These are phyloP conservation scores for Collariella sp. DNA, from an alignment of 495 filamentous ascomycete species.

Conservation along the genomic window DNA sequence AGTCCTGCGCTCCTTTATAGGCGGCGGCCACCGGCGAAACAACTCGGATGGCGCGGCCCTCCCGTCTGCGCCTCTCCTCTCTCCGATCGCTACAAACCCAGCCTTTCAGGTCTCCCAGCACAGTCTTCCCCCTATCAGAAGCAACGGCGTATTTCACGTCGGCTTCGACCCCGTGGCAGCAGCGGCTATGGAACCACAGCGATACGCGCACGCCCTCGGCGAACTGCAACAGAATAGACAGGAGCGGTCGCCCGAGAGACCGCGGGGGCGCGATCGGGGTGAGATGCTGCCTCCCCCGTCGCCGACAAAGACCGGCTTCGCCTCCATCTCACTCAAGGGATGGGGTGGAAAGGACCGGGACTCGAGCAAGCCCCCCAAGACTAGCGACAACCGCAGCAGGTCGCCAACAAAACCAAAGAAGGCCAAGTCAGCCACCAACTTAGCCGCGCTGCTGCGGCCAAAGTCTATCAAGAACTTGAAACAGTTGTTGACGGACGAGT, in stretches of 20 bases:
- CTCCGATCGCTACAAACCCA: slow-evolving; percentile 16
- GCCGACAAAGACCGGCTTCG: slow-evolving; percentile 56
- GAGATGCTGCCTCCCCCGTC: slow-evolving; percentile 28
- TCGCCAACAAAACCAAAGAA: slow-evolving; percentile 61
- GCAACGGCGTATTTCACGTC: slow-evolving; percentile 14
- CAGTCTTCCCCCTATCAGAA: background rate
- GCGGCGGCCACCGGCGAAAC: slow-evolving; percentile 36
- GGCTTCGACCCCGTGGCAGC: slow-evolving; percentile 8
- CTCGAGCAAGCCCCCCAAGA: slow-evolving; percentile 44
- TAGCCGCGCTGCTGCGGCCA: slow-evolving; percentile 53
- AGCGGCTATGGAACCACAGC: slow-evolving; percentile 9
- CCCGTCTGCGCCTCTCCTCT: slow-evolving; percentile 19
- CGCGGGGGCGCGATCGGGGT: slow-evolving; percentile 22
- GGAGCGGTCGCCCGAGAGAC: slow-evolving; percentile 34
- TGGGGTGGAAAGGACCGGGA: slow-evolving; percentile 41
- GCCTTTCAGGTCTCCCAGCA: slow-evolving; percentile 13
- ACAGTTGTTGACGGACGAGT: slow-evolving; percentile 26
- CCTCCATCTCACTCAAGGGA: slow-evolving; percentile 57
- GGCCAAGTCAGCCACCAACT: slow-evolving; percentile 72
- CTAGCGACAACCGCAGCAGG: slow-evolving; percentile 29
- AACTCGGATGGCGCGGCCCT: slow-evolving; percentile 39
- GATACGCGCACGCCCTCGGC: slow-evolving; percentile 35
- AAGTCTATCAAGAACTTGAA: slow-evolving; percentile 51
- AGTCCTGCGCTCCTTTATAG: slow-evolving; percentile 49
- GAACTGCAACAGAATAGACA: slow-evolving; percentile 45